Conservation (phyloP, 768 basidiomycete genomes). For the Tulasnella sp. region DNA sequence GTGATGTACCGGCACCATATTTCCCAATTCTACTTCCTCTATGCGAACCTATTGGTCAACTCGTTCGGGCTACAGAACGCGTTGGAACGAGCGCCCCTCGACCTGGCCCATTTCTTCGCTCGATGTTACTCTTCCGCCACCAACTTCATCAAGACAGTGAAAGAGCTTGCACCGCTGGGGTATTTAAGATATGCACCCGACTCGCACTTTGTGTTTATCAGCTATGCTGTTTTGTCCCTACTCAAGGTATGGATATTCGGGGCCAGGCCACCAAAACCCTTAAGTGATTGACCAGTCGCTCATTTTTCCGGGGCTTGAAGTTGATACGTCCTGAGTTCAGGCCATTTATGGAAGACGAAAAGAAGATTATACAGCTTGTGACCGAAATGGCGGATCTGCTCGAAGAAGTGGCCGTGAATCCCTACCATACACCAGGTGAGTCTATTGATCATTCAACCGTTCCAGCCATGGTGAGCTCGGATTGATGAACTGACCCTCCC, state of each 20-base stretch:
- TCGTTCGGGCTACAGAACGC: constrained; percentile 96
- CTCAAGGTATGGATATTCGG: constrained; percentile 55
- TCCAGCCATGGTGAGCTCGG: background rate
- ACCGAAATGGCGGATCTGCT: constrained; percentile 74
- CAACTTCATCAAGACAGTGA: constrained; percentile 56
- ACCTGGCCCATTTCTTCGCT: constrained; percentile 76
- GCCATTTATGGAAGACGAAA: constrained; percentile 60
- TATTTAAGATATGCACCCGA: constrained; percentile 79
- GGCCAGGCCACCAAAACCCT: background rate
- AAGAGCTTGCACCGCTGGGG: constrained; percentile 69
- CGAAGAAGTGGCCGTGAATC: constrained; percentile 63
- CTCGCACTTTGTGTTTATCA: constrained; percentile 79
- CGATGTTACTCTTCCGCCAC: constrained; percentile 64
- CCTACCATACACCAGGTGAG: constrained; percentile 63
- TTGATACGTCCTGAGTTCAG: constrained; percentile 77
- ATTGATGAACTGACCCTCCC: too few species aligned
- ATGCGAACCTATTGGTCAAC: constrained; percentile 78
- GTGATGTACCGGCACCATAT: constrained; percentile 5
- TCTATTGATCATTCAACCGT: background rate
- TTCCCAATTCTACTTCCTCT: constrained; percentile 61
- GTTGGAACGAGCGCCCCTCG: constrained; percentile 59
- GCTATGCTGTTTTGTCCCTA: constrained; percentile 87
- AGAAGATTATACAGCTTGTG: constrained; percentile 55
- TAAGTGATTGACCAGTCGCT: background rate
- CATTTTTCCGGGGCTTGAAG: constrained; percentile 29